Percentiles rank a stretch among this genome's conserved stretches.
Conservation (phyloP, 2,329 filamentous ascomycete genomes). For the Ophiostoma pallidulum region DNA sequence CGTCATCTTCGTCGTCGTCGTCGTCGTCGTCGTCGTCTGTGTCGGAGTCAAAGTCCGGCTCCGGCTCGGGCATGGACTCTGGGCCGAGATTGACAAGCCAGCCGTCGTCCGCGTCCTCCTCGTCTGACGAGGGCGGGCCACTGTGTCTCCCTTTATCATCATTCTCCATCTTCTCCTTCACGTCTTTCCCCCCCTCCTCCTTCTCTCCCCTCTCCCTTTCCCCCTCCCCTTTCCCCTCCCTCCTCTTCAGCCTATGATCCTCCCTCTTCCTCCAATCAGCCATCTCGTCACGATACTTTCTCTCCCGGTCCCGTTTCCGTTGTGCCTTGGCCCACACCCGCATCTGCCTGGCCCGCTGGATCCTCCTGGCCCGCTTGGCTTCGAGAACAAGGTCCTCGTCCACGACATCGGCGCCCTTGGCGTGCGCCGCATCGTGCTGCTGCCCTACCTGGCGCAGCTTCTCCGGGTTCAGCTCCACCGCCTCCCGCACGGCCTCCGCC, state of each 20-base stretch:
- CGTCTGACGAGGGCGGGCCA: too few species aligned
- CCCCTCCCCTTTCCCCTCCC: neutral
- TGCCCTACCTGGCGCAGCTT: conserved; percentile 54
- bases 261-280: conserved; percentile 3
- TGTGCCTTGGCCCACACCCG: neutral
- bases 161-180: conserved; percentile 16
- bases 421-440: conserved; percentile 52
- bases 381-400: conserved; percentile 14
- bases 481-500: conserved; percentile 48
- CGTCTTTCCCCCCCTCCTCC: conserved; percentile 17
- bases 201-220: neutral
- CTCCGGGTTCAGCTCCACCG: conserved; percentile 40
- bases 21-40: neutral
- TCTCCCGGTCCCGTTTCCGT: conserved; percentile 1
- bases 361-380: neutral
- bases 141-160: neutral
- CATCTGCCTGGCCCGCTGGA: neutral
- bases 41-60: conserved; percentile 8
- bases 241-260: too few species aligned
- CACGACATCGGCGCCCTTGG: conserved; percentile 18
- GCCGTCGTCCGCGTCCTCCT: neutral
- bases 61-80: conserved; percentile 1
- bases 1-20: neutral
- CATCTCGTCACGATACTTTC: neutral
- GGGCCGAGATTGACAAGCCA: neutral